A percentile compares a stretch with the other conserved stretches of the same genome.
Evolutionary conservation across 2,329 filamentous ascomycete genomes (phyloP).

Genomic region (Penicillium sp.): DNA sequence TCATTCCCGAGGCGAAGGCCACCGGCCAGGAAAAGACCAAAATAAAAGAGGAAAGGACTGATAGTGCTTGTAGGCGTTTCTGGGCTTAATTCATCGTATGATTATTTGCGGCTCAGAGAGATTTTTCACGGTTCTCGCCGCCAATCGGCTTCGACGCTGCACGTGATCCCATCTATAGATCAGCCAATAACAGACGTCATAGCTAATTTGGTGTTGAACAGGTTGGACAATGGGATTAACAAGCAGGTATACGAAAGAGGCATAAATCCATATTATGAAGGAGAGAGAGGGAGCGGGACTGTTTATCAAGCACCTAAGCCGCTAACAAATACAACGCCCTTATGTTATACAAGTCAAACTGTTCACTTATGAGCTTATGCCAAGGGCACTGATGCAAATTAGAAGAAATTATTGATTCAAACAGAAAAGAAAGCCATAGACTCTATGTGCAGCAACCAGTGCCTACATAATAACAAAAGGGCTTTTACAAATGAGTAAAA

Average conservation of each 20-base stretch:
- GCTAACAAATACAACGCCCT: not conserved
- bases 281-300: not conserved
- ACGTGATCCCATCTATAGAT: slow-evolving; percentile 27
- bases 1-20: slow-evolving; percentile 33
- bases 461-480: slow-evolving; percentile 17
- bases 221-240: not conserved
- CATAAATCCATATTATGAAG: too few relatives aligned
- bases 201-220: not conserved
- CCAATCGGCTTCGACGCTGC: slow-evolving; percentile 24
- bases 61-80: not conserved
- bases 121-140: slow-evolving; percentile 29
- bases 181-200: slow-evolving; percentile 14
- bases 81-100: slow-evolving; percentile 17
- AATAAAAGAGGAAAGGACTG: not conserved
- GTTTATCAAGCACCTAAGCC: not conserved
- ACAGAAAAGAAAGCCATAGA: slow-evolving; percentile 2
- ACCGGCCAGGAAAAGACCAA: slow-evolving; percentile 2
- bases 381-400: not conserved
- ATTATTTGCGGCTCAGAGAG: slow-evolving; percentile 9
- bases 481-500: slow-evolving; percentile 12
- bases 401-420: slow-evolving; percentile 20
- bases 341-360: too few relatives aligned
- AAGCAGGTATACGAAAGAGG: not conserved
- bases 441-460: slow-evolving; percentile 27
- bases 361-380: not conserved